Base-by-base conservation (phyloP, 2,329 filamentous ascomycete genomes). In the Calcarisporium arbuscula region DNA sequence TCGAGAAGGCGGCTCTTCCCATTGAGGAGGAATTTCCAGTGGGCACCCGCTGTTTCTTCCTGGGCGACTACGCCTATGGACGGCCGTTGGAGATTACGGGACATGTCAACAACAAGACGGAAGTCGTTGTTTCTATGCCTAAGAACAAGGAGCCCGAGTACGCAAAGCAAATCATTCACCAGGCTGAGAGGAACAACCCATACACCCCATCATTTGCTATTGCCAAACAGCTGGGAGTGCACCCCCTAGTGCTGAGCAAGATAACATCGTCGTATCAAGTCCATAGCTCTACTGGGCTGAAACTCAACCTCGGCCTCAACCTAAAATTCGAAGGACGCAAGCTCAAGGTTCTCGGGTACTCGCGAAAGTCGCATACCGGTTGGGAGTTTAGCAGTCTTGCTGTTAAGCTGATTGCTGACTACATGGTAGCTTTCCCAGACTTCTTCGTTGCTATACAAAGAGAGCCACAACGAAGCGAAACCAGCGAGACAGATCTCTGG, bases 281-380 rank as follows among this genome's bases (percentile, higher is more conserved):
- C 38, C 77, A 78, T 37, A 74, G 64, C 14, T 78, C 90, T 5
- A 86, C 86, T 38, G 87, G 85, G 17, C 68, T 88, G 39, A 84
- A 85, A 49, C 72, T 95, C 42, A 98, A 98, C 50, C 67, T 98
- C 17, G 92, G 92, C 1, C 70, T 98, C 41, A 98, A 98, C 52
- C 72, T 98, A 46, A 98, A 98, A 58, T 98, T 98, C 40, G 92
- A 98, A 56, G 86, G 79, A 3, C 90, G 86, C 63, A 95, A 95
- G 61, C 74, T 89, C 48, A 98, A 98, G 64, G 92, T 98, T 6
- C 65, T 98, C 20, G 92, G 92, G 1, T 98, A 95, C 60, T 95
- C 90, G 17, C 83, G 88, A 49, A 92, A 92, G 53, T 81, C 80
- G 5, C 70, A 78, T 10, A 83, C 78, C 19, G 92, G 94, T 6